Evolutionary conservation across 108 stramenopile genomes (phyloP), one percentile per base, ranked within the genome.

Genomic region (Cylindrotheca closterium): DNA sequence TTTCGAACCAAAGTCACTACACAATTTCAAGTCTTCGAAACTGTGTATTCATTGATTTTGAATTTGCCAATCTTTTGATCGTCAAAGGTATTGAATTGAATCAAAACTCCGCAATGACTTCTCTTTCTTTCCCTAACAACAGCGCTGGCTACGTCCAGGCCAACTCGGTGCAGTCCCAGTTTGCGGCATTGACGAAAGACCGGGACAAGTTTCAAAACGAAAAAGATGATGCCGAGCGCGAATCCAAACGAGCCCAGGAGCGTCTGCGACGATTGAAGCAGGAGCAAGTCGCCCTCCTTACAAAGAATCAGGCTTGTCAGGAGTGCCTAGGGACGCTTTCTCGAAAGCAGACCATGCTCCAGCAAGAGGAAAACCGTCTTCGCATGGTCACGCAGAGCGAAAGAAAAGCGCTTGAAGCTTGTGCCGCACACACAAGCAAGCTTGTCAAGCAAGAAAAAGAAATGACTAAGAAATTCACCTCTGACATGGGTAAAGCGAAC

Each of bases 121-220:
- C n/a, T n/a, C n/a, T n/a, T n/a, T n/a, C 32, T 23, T 10, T 34
- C 3, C 7, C 22, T 17, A 30, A 3, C 4, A 37, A 33, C 2
- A 37, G 18, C 33, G 22, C 58, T 30, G 26, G 27, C 48, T 50
- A 33, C 3, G 63, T 64, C 25, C 65, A 56, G 45, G 51, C 55
- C 28, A 55, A 61, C 54, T 62, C 73, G 4, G 57, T 74, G 21
- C 55, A 58, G 25, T 45, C 65, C 4, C 73, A 74, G 29, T 74
- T 74, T 54, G 53, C 70, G 47, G 59, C 60, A n/a, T 50, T 74
- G 31, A 55, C 50, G 0, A 42, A 30, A 0, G 65, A 74, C 32
- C 42, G 30, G 18, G 73, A 74, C 2, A 50, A 49, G 27, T 74
- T 74, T 51, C 58, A 34, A 4, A 26, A 53, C 30, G 65, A 70